Conservation (phyloP, 768 basidiomycete species). For the Lactarius evosmus region DNA sequence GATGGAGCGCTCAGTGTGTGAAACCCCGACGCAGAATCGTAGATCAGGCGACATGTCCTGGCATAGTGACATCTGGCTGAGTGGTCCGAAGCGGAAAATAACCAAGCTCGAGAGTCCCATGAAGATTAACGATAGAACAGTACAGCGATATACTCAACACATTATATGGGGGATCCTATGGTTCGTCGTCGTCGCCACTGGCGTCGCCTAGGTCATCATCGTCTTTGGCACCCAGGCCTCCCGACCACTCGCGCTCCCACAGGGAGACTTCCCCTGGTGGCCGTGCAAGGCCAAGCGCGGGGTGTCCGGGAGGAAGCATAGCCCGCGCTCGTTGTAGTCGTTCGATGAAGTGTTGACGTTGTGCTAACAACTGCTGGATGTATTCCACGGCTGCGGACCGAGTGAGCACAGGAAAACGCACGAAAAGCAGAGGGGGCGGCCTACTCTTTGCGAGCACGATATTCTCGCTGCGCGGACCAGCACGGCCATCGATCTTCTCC, state of each 20-base stretch:
- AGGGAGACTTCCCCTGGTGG: slow-evolving; percentile 39
- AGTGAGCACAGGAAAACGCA: slow-evolving; percentile 15
- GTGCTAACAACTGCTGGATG: slow-evolving; percentile 60
- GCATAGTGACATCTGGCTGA: slow-evolving; percentile 4
- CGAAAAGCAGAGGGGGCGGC: slow-evolving; percentile 36
- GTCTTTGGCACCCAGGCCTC: slow-evolving; percentile 48
- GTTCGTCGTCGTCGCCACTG: slow-evolving; percentile 28
- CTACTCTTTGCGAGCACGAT: slow-evolving; percentile 84
- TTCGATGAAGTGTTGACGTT: slow-evolving; percentile 53
- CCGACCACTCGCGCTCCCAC: slow-evolving; percentile 86
- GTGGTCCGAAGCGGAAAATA: not conserved
- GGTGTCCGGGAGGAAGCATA: slow-evolving; percentile 58
- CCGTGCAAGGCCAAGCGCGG: slow-evolving; percentile 41
- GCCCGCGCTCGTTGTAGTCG: slow-evolving; percentile 60
- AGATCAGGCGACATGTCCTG: not conserved
- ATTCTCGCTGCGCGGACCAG: slow-evolving; percentile 88
- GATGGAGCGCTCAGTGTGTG: not conserved
- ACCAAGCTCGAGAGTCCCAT: slow-evolving; percentile 16
- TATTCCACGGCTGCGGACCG: slow-evolving; percentile 74
- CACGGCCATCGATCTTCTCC: slow-evolving; percentile 75
- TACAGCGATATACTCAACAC: slow-evolving; percentile 26
- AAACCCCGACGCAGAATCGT: not conserved
- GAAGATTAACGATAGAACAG: slow-evolving; percentile 24
- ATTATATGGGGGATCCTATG: slow-evolving; percentile 26
- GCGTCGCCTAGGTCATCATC: slow-evolving; percentile 24